These are phyloP conservation scores for Mycena vulgaris DNA, from an alignment of 768 basidiomycete genomes.

Conservation along the genomic window DNA sequence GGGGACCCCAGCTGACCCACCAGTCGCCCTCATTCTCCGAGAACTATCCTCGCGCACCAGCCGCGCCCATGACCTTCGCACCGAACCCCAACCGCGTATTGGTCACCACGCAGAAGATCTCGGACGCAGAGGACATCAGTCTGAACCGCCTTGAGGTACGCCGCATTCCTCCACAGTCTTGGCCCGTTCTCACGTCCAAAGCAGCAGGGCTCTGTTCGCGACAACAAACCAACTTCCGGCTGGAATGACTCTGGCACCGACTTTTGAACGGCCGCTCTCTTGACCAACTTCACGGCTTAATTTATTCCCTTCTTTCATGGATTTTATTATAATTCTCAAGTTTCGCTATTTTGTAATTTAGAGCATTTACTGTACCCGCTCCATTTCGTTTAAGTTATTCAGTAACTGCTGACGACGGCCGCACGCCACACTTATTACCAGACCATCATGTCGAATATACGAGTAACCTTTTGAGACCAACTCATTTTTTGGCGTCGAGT, in stretches of 20 bases:
- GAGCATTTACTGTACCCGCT: neutral
- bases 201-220: neutral
- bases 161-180: neutral
- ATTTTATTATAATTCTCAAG: neutral
- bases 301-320: conserved; percentile 9
- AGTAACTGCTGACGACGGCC: neutral
- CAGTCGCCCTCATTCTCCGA: conserved; percentile 23
- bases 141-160: conserved; percentile 32
- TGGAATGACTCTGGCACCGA: conserved; percentile 15
- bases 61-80: conserved; percentile 33
- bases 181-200: neutral
- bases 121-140: conserved; percentile 28
- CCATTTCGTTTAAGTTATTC: neutral
- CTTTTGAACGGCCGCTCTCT: conserved; percentile 2
- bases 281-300: conserved; percentile 7
- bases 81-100: conserved; percentile 21
- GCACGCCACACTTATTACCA: neutral
- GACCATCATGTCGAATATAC: too few relatives aligned
- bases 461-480: neutral
- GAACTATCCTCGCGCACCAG: conserved; percentile 11
- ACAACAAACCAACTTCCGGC: conserved; percentile 14
- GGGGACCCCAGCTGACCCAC: neutral
- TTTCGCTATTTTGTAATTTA: neutral
- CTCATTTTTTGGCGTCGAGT: too few relatives aligned
- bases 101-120: conserved; percentile 23